Evolutionary conservation across 176 grass and related monocot genomes (phyloP), one percentile per base, ranked within the genome.

Genomic region (Chloris gayana): DNA sequence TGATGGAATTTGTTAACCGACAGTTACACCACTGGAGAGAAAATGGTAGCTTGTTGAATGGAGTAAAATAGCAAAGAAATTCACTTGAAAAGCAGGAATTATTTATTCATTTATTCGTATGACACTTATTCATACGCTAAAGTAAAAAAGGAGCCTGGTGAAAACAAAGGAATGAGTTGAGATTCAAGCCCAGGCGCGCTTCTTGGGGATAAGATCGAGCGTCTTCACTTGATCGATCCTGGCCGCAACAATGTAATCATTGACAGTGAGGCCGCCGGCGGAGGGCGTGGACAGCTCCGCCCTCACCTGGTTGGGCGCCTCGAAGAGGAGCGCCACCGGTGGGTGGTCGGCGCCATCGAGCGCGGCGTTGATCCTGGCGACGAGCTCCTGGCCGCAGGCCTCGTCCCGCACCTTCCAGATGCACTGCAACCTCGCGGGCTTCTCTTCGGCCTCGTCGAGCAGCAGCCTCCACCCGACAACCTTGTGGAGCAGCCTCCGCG

Each of bases 341-440:
- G 45, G 74, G 59, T 97, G 87, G 9, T 35, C 89, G 26, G 82
- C 70, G 41, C 80, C 81, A 21, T 91, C 84, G 61, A 88, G 75
- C 14, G 85, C 63, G 54, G 58, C 62, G 80, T 62, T 46, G 84
- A 98, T 98, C 88, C 95, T 89, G 72, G 60, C 71, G 12, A 95
- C 35, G 63, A 95, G 92, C 73, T 98, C 88, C 47, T 80, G 62
- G 4, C 86, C 92, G 64, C 88, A 89, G 24, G 69, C 59, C 81
- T 89, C 80, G 73, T 91, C 95, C 41, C 88, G 86, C 65, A 98
- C 83, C 76, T 86, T 98, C 95, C 95, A 98, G 14, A 89, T 45
- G 81, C 92, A 98, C 69, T 91, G 81, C 32, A 98, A 64, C 73
- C 61, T 80, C 13, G 14, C 33, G 2, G 64, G 77, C 31, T 73